These are phyloP conservation scores for Geosmithia morbida DNA, from an alignment of 2,329 filamentous ascomycete genomes.

Conservation along the genomic window DNA sequence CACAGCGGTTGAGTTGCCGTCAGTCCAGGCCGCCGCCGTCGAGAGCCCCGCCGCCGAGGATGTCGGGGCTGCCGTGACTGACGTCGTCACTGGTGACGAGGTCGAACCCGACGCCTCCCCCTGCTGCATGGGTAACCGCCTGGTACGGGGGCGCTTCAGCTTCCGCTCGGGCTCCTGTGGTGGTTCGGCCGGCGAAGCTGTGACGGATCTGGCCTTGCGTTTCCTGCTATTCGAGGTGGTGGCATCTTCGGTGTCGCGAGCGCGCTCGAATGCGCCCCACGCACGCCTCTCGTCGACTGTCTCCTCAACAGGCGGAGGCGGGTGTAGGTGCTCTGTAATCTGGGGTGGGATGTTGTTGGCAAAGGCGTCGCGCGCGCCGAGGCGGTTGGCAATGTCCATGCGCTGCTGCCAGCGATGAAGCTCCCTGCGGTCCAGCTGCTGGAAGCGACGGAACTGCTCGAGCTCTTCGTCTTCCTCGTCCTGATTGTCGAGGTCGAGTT, in stretches of 20 bases:
- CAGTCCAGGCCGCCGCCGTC: background rate
- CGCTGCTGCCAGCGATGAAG: conserved; percentile 70
- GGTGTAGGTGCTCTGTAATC: conserved; percentile 48
- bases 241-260: conserved; percentile 50
- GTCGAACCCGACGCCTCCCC: conserved; percentile 27
- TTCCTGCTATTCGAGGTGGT: conserved; percentile 45
- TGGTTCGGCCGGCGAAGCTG: conserved; percentile 55
- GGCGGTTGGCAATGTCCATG: conserved; percentile 64
- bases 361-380: conserved; percentile 63
- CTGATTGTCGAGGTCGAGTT: conserved; percentile 24
- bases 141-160: conserved; percentile 74
- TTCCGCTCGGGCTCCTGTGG: conserved; percentile 63
- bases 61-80: conserved; percentile 3
- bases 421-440: conserved; percentile 41
- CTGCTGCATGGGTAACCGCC: conserved; percentile 39
- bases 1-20: background rate
- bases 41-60: background rate
- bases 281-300: conserved; percentile 68
- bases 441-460: conserved; percentile 36
- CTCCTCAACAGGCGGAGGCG: conserved; percentile 42
- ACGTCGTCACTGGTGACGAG: conserved; percentile 13
- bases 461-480: conserved; percentile 58
- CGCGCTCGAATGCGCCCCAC: conserved; percentile 84
- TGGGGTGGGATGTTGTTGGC: conserved; percentile 40
- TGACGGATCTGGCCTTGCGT: conserved; percentile 57